Percentiles rank a stretch among this genome's conserved stretches.
Conservation (phyloP, 805 yeast genomes). For the Barnettozyma sp. region DNA sequence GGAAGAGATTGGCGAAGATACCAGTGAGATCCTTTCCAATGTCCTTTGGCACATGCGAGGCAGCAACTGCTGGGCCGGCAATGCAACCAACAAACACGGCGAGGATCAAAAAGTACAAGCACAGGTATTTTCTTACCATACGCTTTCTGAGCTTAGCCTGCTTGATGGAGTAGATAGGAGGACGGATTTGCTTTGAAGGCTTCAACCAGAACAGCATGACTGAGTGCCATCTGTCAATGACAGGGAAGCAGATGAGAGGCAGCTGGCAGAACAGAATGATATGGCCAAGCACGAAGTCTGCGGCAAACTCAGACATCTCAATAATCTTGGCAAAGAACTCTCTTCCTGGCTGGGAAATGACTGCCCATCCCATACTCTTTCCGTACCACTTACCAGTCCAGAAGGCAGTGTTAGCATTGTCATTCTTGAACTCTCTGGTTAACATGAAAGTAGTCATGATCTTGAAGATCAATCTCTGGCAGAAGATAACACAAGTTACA, state of each 20-base stretch:
- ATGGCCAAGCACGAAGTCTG: conserved; percentile 94
- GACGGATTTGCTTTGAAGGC: conserved; percentile 94
- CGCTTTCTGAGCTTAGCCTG: conserved; percentile 95
- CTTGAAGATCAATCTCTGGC: conserved; percentile 85
- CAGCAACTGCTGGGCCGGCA: conserved; percentile 89
- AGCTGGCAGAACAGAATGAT: conserved; percentile 78
- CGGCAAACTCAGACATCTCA: conserved; percentile 92
- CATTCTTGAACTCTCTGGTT: conserved; percentile 95
- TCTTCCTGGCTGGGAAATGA: conserved; percentile 92
- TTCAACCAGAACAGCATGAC: conserved; percentile 98
- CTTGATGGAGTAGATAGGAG: conserved; percentile 94
- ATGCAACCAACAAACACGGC: conserved; percentile 67
- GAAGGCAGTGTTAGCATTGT: conserved; percentile 94
- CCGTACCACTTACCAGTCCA: conserved; percentile 99
- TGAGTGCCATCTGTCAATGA: conserved; percentile 95
- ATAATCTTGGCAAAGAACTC: conserved; percentile 91
- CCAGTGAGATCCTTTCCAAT: conserved; percentile 30
- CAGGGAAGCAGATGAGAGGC: conserved; percentile 81
- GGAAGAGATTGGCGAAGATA: conserved; percentile 65
- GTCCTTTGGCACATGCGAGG: conserved; percentile 40
- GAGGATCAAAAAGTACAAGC: conserved; percentile 68
- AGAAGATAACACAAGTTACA: conserved; percentile 71
- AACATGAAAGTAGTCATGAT: conserved; percentile 67
- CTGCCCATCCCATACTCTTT: conserved; percentile 85
- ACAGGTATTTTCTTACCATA: conserved; percentile 90